Conservation (phyloP, 345 rosid species). For the Brassica cretica region DNA sequence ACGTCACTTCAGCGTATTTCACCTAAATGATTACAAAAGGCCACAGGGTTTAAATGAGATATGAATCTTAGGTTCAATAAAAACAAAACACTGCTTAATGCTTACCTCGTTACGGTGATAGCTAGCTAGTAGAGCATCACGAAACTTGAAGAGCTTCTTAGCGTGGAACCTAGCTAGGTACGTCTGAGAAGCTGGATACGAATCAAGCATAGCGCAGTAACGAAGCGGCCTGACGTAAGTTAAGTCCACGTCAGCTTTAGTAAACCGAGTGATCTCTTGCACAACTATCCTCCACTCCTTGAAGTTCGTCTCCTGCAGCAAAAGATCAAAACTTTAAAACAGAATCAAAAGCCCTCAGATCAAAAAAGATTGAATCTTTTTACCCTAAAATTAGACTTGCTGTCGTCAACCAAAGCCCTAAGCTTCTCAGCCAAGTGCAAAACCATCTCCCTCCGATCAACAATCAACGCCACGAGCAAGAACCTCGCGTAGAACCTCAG, state of each 20-base stretch:
- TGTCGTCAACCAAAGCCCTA: constrained; percentile 62
- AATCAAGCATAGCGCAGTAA: constrained; percentile 63
- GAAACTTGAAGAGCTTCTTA: constrained; percentile 73
- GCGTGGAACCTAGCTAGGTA: constrained; percentile 82
- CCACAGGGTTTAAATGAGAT: background rate
- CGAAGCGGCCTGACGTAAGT: constrained; percentile 71
- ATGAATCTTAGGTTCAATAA: background rate
- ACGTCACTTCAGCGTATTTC: constrained; percentile 88
- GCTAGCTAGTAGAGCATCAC: constrained; percentile 79
- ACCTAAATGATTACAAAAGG: constrained; percentile 49
- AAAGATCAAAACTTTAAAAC: background rate
- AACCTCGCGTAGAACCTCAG: constrained; percentile 87
- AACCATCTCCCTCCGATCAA: constrained; percentile 67
- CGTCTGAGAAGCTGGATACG: constrained; percentile 72
- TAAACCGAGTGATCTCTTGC: constrained; percentile 76
- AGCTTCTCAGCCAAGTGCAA: constrained; percentile 50
- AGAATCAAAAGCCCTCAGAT: background rate
- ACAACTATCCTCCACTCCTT: constrained; percentile 91
- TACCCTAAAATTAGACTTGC: constrained; percentile 78
- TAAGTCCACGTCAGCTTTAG: constrained; percentile 46
- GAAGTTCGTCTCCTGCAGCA: constrained; percentile 73
- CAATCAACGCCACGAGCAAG: constrained; percentile 73
- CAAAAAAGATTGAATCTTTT: constrained; percentile 3
- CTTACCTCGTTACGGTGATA: constrained; percentile 84
- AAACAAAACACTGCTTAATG: background rate